phyloP scores from a whole-genome alignment of 768 basidiomycete species.

The Ramaria sp. region DNA sequence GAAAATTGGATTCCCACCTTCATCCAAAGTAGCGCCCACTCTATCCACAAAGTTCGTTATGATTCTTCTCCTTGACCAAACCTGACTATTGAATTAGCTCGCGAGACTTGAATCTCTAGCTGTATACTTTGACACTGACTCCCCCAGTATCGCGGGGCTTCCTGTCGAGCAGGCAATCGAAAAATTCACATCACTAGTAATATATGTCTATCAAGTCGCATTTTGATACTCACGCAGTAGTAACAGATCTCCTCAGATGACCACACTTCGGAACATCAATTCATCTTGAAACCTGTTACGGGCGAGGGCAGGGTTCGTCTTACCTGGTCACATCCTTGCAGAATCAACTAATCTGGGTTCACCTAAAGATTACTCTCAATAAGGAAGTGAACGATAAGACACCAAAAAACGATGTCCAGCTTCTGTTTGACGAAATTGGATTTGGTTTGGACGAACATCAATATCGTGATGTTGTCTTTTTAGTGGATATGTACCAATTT shows the following conservation, averaged over 20 bases:
- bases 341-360: background rate
- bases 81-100: slow-evolving; percentile 34
- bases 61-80: background rate
- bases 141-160: slow-evolving; percentile 62
- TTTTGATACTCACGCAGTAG: background rate
- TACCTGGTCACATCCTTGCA: background rate
- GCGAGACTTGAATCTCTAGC: slow-evolving; percentile 81
- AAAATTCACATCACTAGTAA: slow-evolving; percentile 66
- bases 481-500: slow-evolving; percentile 95
- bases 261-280: slow-evolving; percentile 60
- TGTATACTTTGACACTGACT: slow-evolving; percentile 92
- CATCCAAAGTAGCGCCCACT: slow-evolving; percentile 78
- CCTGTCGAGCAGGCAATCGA: slow-evolving; percentile 53
- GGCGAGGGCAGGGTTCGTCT: slow-evolving; percentile 77
- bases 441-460: slow-evolving; percentile 88
- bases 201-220: slow-evolving; percentile 5
- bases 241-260: slow-evolving; percentile 41
- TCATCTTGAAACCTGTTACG: slow-evolving; percentile 89
- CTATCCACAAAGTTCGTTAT: slow-evolving; percentile 71
- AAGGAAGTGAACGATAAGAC: slow-evolving; percentile 60
- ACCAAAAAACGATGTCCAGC: slow-evolving; percentile 78
- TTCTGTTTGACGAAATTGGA: slow-evolving; percentile 89
- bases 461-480: slow-evolving; percentile 85
- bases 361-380: slow-evolving; percentile 63
- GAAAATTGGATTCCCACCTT: slow-evolving; percentile 83